Evolutionary conservation across 148 eudicot genomes (phyloP).

Genomic region (Salicornia ramosissima): DNA sequence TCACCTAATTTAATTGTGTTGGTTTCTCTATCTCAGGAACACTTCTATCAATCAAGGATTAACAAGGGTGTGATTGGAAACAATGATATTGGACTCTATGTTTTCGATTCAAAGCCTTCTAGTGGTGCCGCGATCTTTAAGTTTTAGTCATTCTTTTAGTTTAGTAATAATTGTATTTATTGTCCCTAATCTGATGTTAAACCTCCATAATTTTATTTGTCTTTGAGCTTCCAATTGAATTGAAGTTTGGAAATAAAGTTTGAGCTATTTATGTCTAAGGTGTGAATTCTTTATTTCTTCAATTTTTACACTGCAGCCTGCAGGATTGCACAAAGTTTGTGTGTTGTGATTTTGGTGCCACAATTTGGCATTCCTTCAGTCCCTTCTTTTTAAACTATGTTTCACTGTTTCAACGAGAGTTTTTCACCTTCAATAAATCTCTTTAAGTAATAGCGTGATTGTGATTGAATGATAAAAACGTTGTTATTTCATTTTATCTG

Average conservation of each 20-base stretch:
- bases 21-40: slow-evolving; percentile 45
- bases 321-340: no score
- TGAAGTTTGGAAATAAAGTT: background rate
- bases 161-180: background rate
- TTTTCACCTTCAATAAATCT: no score
- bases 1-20: background rate
- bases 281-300: background rate
- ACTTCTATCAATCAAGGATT: slow-evolving; percentile 76
- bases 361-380: no score
- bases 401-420: no score
- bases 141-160: slow-evolving; percentile 28
- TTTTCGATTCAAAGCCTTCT: slow-evolving; percentile 88
- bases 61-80: slow-evolving; percentile 60
- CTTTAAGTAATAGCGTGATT: no score
- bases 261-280: background rate
- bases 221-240: slow-evolving; percentile 3
- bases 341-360: no score
- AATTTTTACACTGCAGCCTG: no score
- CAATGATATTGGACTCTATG: slow-evolving; percentile 66
- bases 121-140: slow-evolving; percentile 89
- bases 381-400: no score
- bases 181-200: background rate
- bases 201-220: background rate
- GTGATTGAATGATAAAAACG: no score
- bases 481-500: no score